These are phyloP conservation scores for Plantago rigida DNA, from an alignment of 305 asterid genomes.

Conservation along the genomic window DNA sequence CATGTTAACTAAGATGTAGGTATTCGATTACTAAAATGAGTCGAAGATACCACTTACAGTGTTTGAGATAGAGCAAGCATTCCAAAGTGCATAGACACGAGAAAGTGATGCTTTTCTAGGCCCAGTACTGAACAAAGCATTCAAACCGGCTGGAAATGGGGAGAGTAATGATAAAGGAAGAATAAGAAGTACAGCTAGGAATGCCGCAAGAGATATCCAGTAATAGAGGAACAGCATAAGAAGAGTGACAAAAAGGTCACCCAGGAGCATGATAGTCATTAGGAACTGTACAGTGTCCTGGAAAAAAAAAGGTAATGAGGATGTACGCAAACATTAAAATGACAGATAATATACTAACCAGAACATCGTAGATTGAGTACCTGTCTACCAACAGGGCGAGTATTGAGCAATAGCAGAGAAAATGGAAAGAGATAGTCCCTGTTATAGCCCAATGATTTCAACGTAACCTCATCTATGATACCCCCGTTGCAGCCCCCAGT, in stretches of 20 bases:
- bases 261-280: slow-evolving; percentile 73
- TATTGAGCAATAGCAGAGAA: slow-evolving; percentile 71
- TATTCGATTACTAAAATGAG: slow-evolving; percentile 5
- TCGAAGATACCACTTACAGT: slow-evolving; percentile 44
- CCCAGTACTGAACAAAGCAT: slow-evolving; percentile 82
- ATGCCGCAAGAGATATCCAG: slow-evolving; percentile 87
- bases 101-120: slow-evolving; percentile 85
- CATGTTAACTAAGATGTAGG: slow-evolving; percentile 15
- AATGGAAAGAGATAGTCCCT: slow-evolving; percentile 69
- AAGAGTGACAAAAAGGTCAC: slow-evolving; percentile 73
- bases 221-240: slow-evolving; percentile 73
- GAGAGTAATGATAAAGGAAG: slow-evolving; percentile 93
- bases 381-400: slow-evolving; percentile 92
- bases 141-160: slow-evolving; percentile 91
- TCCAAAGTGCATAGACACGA: slow-evolving; percentile 90
- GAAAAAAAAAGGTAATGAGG: slow-evolving; percentile 32
- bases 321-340: slow-evolving; percentile 17
- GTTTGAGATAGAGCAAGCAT: slow-evolving; percentile 71
- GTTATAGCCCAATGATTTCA: slow-evolving; percentile 60
- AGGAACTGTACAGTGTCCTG: slow-evolving; percentile 89
- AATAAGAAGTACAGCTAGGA: slow-evolving; percentile 80
- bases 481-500: slow-evolving; percentile 83
- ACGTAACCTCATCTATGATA: slow-evolving; percentile 58
- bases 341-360: slow-evolving; percentile 20
- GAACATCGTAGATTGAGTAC: slow-evolving; percentile 36